Base-by-base conservation (phyloP, 352 stramenopile genomes). In the Elongisporangium senticosum region DNA sequence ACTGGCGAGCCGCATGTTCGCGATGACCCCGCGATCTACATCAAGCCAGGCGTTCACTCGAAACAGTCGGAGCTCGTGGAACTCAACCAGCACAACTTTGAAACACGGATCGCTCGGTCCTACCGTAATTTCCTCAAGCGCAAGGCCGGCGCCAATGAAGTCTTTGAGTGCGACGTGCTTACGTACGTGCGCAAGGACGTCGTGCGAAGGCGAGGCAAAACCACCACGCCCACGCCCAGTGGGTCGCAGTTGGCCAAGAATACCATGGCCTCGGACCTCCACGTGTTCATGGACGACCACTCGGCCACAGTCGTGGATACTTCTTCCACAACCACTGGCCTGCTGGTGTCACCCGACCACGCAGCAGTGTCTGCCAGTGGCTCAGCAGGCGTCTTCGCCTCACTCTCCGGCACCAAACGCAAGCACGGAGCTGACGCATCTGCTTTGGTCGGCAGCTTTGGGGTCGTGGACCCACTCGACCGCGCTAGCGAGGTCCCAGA, bases 111-210 rank as follows among this genome's bases (percentile, higher is more conserved):
- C 54, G 71, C 75, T 58, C 75, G 84, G 53, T 85, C 77, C 24
- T 90, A 87, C 65, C 78, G 76, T 49, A 93, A 93, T 50, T 90
- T 82, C 56, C 74, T 93, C 60, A 90, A 90, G 67, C 75, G 77
- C 59, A 89, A 89, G 61, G 63, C 67, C 15, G 63, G 49, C 11
- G 59, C 54, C 8, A 22, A 63, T 5, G 67, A 74, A 39, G 51
- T 61, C 10, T 90, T 89, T 58, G 74, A 87, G 60, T 93, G 79
- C 61, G 80, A 87, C 24, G 67, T 90, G 47, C 75, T 88, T 63
- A 83, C 77, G 50, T 93, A 88, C 55, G 81, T 93, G 19, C 77
- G 76, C 54, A 90, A 90, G 53, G 69, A 85, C 22, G 63, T 7
- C 7, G 20, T n/a, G 6, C 53, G 55, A 19, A 56, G 64, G 6